Evolutionary conservation across 2,329 filamentous ascomycete species (phyloP), one percentile per base, ranked within the genome.

Genomic region (Phoma herbarum): DNA sequence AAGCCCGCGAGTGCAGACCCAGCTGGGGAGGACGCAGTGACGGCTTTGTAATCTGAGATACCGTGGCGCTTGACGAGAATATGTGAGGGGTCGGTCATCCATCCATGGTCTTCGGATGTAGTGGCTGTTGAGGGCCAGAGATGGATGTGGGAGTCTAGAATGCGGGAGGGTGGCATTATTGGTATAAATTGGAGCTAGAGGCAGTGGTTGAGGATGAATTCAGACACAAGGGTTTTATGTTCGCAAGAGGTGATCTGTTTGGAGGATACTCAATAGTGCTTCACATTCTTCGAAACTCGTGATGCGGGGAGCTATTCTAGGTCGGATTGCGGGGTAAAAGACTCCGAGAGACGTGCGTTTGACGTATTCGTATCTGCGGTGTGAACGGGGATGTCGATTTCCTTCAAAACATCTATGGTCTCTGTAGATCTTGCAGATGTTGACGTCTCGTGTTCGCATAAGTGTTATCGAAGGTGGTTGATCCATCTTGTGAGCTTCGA

Each of bases 121-220:
- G 75, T 74, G 45, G 80, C 90, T 52, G 85, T 84, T 44, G 81
- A 77, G 43, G 92, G 90, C 82, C 88, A 97, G 71, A 97, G 87
- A 80, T 97, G 93, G 78, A 97, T 90, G 82, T 97, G 94, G 37
- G 77, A 97, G 87, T 60, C 51, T 9, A 60, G 52, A 72, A 96
- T 88, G 26, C 62, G 63, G 39, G 58, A 62, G 3, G 65, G 61
- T 14, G 71, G 26, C 56, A 59, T 59, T 26, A 14, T 18, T n/a
- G 4, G 12, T 33, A 5, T 33, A 16, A 33, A 16, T 7, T 33
- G 16, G 6, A 14, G 18, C n/a, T 20, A 8, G 39, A 37, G 12
- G 31, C 31, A 16, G 12, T 2, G 16, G 16, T 33, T 4, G 9
- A 33, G 9, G 31, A 33, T 16, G 5, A 5, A 5, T 5, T 33